Conservation (phyloP, 345 rosid genomes). For the Hirschfeldia incana region DNA sequence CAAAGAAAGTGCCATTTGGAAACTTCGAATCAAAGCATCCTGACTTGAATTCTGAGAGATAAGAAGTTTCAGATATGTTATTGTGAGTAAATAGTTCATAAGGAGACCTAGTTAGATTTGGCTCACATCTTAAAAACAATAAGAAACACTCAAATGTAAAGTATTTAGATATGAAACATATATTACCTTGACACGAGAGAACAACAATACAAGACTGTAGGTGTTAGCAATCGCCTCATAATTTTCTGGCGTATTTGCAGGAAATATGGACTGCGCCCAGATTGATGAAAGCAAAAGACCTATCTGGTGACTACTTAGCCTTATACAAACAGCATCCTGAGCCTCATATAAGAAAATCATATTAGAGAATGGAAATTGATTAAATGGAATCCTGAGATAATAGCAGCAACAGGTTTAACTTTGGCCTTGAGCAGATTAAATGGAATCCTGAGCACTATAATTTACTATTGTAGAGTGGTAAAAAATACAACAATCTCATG, state of each 20-base stretch:
- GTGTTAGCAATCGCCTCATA: conserved; percentile 96
- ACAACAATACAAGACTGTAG: conserved; percentile 81
- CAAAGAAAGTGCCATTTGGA: conserved; percentile 91
- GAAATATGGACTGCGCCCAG: conserved; percentile 92
- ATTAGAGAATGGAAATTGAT: no score
- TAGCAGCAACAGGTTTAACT: no score
- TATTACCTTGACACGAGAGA: conserved; percentile 83
- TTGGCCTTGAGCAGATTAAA: no score
- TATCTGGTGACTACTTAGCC: conserved; percentile 93
- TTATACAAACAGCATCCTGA: conserved; percentile 64
- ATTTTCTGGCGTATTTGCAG: conserved; percentile 82
- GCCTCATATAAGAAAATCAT: neutral
- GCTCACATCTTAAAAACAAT: conserved; percentile 4
- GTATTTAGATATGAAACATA: neutral
- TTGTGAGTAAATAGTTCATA: neutral
- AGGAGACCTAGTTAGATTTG: neutral
- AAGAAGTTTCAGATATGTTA: neutral
- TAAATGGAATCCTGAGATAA: no score
- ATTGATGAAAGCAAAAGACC: conserved; percentile 87
- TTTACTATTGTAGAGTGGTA: no score
- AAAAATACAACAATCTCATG: no score
- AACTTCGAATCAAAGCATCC: conserved; percentile 74
- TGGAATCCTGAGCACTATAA: no score
- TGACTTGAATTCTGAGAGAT: conserved; percentile 78
- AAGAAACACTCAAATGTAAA: neutral